Evolutionary conservation across 2,329 filamentous ascomycete genomes (phyloP).

Genomic region (Epichloe brachyelytri): DNA sequence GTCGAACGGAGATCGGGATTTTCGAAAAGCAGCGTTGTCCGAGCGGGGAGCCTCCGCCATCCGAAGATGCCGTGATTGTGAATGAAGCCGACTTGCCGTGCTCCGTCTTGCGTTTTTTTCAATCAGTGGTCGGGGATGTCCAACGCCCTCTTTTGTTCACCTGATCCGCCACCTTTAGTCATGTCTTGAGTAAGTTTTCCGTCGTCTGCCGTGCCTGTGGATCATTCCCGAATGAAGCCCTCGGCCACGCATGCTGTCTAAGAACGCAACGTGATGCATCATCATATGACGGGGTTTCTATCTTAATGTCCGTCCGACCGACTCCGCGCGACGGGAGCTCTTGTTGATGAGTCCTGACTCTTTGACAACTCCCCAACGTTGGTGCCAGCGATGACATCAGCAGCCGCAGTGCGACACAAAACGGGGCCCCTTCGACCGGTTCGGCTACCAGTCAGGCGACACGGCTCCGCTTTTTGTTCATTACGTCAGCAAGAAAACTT

Average conservation of each 20-base stretch:
- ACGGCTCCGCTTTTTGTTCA: neutral
- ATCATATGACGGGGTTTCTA: too few species aligned
- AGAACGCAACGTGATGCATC: neutral
- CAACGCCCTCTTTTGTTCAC: neutral
- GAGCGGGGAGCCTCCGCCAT: neutral
- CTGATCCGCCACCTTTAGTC: too few species aligned
- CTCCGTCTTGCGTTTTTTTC: neutral
- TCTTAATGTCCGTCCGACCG: neutral
- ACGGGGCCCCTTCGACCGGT: too few species aligned
- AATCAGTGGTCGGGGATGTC: neutral
- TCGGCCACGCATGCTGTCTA: neutral
- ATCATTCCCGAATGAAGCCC: neutral
- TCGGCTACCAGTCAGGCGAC: neutral
- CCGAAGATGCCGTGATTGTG: conserved; percentile 1
- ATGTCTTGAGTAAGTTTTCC: too few species aligned
- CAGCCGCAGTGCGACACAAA: too few species aligned
- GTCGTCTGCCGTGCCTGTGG: neutral
- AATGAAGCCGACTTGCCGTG: neutral
- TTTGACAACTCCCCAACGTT: too few species aligned
- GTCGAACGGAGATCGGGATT: neutral
- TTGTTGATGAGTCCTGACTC: neutral
- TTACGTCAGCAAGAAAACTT: conserved; percentile 13
- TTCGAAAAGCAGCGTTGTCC: neutral
- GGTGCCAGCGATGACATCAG: too few species aligned
- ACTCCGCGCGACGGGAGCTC: neutral